phyloP scores from a whole-genome alignment of 139 green algal species.

The Micromonas pusilla region DNA sequence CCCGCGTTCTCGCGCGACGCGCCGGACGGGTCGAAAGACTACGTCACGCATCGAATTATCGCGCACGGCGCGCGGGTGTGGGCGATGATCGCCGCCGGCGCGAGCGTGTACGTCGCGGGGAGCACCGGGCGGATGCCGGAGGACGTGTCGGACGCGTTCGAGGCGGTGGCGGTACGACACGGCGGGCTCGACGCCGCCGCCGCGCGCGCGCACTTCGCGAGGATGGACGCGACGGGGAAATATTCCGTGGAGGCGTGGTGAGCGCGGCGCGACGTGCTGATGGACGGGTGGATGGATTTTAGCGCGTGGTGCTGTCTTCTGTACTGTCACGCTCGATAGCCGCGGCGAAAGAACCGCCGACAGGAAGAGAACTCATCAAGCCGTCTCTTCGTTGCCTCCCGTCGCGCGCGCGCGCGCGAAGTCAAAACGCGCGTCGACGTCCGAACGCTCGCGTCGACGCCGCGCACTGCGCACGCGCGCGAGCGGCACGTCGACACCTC shows the following conservation, averaged over 20 bases:
- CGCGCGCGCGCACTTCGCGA: conserved; percentile 49
- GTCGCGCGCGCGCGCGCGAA: no score
- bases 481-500: no score
- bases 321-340: no score
- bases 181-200: conserved; percentile 47
- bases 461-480: no score
- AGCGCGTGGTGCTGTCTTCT: no score
- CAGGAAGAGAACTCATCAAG: no score
- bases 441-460: no score
- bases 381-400: no score
- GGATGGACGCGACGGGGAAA: conserved; percentile 54
- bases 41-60: conserved; percentile 36
- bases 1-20: conserved; percentile 39
- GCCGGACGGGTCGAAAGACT: conserved; percentile 25
- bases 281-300: no score
- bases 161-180: conserved; percentile 48
- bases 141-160: conserved; percentile 48
- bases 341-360: no score
- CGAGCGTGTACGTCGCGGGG: conserved; percentile 35
- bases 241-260: conserved; percentile 87
- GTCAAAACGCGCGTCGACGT: no score
- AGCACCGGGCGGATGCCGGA: conserved; percentile 39
- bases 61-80: conserved; percentile 25
- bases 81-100: conserved; percentile 29
- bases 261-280: background rate